Evolutionary conservation across 1,139 yeast species (phyloP).

Genomic region (Saccharomyces hybrid): DNA sequence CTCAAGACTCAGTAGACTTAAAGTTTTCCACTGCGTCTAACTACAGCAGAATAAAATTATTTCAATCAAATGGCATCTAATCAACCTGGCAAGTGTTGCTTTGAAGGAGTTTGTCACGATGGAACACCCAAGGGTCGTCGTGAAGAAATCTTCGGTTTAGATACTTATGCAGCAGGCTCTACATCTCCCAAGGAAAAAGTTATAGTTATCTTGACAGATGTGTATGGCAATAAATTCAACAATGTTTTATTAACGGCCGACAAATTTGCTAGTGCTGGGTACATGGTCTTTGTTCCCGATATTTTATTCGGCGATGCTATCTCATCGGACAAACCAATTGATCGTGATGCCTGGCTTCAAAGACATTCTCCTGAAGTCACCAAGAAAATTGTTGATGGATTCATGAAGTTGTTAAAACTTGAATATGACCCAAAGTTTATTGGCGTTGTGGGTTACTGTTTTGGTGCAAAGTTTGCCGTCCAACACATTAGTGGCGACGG

Average conservation of each 20-base stretch:
- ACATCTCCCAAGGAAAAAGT: conserved; percentile 35
- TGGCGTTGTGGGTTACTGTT: conserved; percentile 73
- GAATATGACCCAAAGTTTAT: conserved; percentile 46
- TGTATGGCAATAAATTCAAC: conserved; percentile 51
- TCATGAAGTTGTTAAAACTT: conserved; percentile 38
- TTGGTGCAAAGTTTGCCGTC: conserved; percentile 65
- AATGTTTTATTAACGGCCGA: conserved; percentile 61
- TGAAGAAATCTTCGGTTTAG: conserved; percentile 39
- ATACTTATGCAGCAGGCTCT: conserved; percentile 51
- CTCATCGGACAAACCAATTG: conserved; percentile 26
- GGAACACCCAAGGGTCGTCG: conserved; percentile 45
- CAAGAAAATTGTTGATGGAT: conserved; percentile 37
- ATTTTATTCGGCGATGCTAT: conserved; percentile 51
- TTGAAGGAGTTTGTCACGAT: conserved; percentile 39
- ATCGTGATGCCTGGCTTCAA: conserved; percentile 44
- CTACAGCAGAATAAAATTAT: background rate
- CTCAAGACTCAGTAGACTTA: background rate
- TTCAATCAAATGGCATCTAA: conserved; percentile 42
- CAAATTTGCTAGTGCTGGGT: conserved; percentile 55
- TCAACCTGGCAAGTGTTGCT: conserved; percentile 47
- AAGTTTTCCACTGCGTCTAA: background rate
- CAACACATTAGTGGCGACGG: conserved; percentile 41
- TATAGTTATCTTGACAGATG: conserved; percentile 60
- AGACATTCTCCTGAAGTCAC: conserved; percentile 47
- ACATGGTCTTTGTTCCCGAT: conserved; percentile 67